These are phyloP conservation scores for Aschersonia sp. DNA, from an alignment of 2,329 filamentous ascomycete genomes.

Conservation along the genomic window DNA sequence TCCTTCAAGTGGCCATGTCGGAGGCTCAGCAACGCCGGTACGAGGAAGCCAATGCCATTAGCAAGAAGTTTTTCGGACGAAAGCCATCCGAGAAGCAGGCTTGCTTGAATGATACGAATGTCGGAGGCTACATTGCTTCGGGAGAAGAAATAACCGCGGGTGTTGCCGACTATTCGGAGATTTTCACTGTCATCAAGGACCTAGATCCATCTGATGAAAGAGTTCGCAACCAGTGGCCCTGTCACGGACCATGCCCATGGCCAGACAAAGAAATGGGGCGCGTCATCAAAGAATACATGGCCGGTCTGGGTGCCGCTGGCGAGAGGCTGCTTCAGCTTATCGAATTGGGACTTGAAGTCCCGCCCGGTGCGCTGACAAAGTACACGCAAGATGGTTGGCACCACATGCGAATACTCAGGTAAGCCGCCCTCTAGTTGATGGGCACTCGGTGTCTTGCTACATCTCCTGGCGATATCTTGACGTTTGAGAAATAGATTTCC, in stretches of 20 bases:
- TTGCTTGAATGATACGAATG: slow-evolving; percentile 29
- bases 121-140: slow-evolving; percentile 32
- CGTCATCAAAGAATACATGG: slow-evolving; percentile 24
- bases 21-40: slow-evolving; percentile 19
- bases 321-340: slow-evolving; percentile 29
- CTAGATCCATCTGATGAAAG: slow-evolving; percentile 21
- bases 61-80: slow-evolving; percentile 23
- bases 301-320: slow-evolving; percentile 23
- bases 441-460: neutral
- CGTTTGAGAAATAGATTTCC: slow-evolving; percentile 14
- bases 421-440: neutral
- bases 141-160: slow-evolving; percentile 33
- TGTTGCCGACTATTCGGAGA: slow-evolving; percentile 35
- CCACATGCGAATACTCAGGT: slow-evolving; percentile 32
- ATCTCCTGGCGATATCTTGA: neutral
- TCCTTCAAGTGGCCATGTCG: slow-evolving; percentile 29
- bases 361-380: slow-evolving; percentile 22
- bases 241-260: slow-evolving; percentile 34
- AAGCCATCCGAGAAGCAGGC: slow-evolving; percentile 21
- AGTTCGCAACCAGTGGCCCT: slow-evolving; percentile 28
- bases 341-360: slow-evolving; percentile 27
- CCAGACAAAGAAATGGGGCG: slow-evolving; percentile 24
- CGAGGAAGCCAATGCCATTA: slow-evolving; percentile 19
- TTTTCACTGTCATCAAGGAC: slow-evolving; percentile 37
- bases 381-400: slow-evolving; percentile 35